Evolutionary conservation across 768 basidiomycete species (phyloP).

Genomic region (Suillus subluteus): DNA sequence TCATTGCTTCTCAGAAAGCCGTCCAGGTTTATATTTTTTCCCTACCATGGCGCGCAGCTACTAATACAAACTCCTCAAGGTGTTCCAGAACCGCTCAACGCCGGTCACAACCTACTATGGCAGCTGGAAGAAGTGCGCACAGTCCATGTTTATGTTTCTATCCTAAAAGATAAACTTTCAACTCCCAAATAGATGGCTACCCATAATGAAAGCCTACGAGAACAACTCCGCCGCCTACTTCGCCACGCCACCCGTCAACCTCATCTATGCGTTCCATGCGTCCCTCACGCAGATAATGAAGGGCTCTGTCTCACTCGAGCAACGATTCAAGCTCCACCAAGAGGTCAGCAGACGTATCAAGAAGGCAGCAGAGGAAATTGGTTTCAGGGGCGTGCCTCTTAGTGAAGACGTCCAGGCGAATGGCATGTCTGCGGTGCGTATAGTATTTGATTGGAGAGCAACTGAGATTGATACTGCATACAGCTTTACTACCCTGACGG

Average conservation of each 20-base stretch:
- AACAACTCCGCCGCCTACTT: slow-evolving; percentile 82
- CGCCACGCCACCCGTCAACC: slow-evolving; percentile 93
- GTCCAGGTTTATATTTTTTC: slow-evolving; percentile 49
- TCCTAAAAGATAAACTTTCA: slow-evolving; percentile 3
- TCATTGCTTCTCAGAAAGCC: slow-evolving; percentile 81
- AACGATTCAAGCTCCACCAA: slow-evolving; percentile 79
- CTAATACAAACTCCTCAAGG: slow-evolving; percentile 36
- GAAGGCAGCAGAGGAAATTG: slow-evolving; percentile 62
- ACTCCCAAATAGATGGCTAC: slow-evolving; percentile 66
- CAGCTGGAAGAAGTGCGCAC: slow-evolving; percentile 77
- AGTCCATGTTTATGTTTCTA: neutral
- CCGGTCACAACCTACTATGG: slow-evolving; percentile 84
- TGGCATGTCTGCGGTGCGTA: slow-evolving; percentile 88
- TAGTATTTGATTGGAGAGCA: neutral
- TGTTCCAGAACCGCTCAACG: slow-evolving; percentile 61
- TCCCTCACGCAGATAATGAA: slow-evolving; percentile 76
- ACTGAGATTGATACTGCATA: slow-evolving; percentile 10
- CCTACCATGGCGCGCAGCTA: neutral
- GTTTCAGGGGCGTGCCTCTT: slow-evolving; percentile 73
- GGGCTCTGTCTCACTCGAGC: slow-evolving; percentile 64
- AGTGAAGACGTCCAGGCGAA: slow-evolving; percentile 73
- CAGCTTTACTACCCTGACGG: slow-evolving; percentile 85
- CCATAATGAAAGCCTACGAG: slow-evolving; percentile 95
- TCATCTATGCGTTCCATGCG: slow-evolving; percentile 89
- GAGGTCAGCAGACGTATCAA: slow-evolving; percentile 72